Evolutionary conservation across 805 yeast genomes (phyloP).

Genomic region (Teunomyces aglyptinius): DNA sequence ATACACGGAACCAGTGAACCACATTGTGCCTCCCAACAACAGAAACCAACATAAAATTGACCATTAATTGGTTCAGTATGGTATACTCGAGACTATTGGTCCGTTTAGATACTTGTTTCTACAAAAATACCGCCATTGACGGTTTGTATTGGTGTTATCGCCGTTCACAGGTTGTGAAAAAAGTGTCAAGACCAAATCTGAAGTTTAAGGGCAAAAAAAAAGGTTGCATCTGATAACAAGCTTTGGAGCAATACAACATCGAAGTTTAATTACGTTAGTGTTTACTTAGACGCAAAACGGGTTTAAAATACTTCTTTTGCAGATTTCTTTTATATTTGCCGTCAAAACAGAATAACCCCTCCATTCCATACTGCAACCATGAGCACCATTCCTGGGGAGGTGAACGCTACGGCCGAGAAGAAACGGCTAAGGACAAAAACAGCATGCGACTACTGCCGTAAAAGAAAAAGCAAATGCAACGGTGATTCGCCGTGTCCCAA

Average conservation of each 20-base stretch:
- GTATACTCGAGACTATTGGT: not conserved
- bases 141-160: too few relatives aligned
- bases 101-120: not conserved
- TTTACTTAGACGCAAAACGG: not conserved
- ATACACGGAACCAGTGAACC: too few relatives aligned
- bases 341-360: not conserved
- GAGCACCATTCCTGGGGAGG: not conserved
- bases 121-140: not conserved
- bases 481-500: conserved; percentile 27
- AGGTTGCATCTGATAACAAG: not conserved
- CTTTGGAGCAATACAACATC: not conserved
- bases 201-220: not conserved
- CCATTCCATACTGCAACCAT: not conserved
- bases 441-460: conserved; percentile 51
- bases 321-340: not conserved
- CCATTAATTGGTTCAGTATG: too few relatives aligned
- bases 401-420: not conserved
- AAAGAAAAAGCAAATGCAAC: conserved; percentile 40
- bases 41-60: too few relatives aligned
- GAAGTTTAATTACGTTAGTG: not conserved
- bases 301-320: not conserved
- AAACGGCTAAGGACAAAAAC: conserved; percentile 29
- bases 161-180: too few relatives aligned
- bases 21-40: too few relatives aligned
- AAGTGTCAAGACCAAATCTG: too few relatives aligned